These are phyloP conservation scores for Paramecium octaurelia DNA, from an alignment of 73 alveolate genomes.

Conservation along the genomic window DNA sequence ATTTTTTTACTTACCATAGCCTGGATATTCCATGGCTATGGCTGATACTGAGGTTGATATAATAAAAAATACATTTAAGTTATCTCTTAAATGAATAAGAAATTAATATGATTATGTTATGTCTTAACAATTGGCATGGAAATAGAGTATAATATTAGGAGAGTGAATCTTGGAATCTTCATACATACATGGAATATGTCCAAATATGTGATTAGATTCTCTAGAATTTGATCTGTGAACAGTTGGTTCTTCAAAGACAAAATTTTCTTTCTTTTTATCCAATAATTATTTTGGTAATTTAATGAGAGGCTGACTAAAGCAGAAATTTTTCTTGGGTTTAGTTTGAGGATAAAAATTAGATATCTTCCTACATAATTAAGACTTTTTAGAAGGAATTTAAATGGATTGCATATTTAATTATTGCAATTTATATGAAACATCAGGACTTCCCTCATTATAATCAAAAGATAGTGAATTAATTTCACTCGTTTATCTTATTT, in stretches of 20 bases:
- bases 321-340: not conserved
- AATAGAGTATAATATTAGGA: conserved; percentile 76
- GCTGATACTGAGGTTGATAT: conserved; percentile 64
- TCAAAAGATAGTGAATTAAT: not conserved
- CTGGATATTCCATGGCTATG: conserved; percentile 94
- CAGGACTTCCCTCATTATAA: not conserved
- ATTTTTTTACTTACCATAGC: conserved; percentile 87
- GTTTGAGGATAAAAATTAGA: not conserved
- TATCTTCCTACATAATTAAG: not conserved
- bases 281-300: not conserved
- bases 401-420: not conserved
- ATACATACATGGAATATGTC: conserved; percentile 71
- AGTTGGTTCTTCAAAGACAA: not conserved
- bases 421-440: not conserved
- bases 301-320: not conserved
- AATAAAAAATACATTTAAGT: conserved; percentile 52
- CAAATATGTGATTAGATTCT: not conserved
- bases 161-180: conserved; percentile 70
- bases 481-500: not conserved
- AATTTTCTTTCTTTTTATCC: not conserved
- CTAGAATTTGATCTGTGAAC: not conserved
- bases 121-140: conserved; percentile 94
- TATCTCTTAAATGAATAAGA: conserved; percentile 70
- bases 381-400: not conserved
- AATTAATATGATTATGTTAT: conserved; percentile 67